Percentiles rank a stretch among this genome's conserved stretches.
phyloP scores from a whole-genome alignment of 2,329 filamentous ascomycete species.

The Teratosphaeria epicoccoides region DNA sequence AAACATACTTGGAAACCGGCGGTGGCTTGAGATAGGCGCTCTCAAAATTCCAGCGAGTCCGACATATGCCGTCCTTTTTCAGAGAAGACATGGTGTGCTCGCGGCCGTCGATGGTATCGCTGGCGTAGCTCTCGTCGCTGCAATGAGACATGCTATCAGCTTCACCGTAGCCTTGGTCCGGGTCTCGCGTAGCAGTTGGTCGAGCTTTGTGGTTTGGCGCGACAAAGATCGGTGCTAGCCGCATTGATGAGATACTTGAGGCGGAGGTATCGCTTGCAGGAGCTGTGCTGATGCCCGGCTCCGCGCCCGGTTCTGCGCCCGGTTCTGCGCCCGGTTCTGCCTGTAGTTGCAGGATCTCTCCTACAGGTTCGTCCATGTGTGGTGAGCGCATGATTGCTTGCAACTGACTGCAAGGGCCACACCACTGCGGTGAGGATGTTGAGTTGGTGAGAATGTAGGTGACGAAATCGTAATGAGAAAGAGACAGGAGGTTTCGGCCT shows the following conservation, averaged over 20 bases:
- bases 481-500: not conserved
- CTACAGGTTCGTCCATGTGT: too few species aligned
- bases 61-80: not conserved
- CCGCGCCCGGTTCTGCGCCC: not conserved
- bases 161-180: not conserved
- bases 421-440: too few species aligned
- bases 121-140: not conserved
- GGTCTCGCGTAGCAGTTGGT: too few species aligned
- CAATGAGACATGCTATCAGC: not conserved
- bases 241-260: too few species aligned
- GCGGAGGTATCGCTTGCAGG: too few species aligned
- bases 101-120: not conserved
- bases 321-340: too few species aligned
- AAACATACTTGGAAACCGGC: not conserved
- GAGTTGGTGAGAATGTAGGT: not conserved
- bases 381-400: too few species aligned
- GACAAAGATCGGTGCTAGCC: too few species aligned
- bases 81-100: not conserved
- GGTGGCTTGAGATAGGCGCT: constrained; percentile 1
- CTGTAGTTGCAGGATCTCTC: too few species aligned
- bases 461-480: not conserved
- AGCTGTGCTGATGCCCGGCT: not conserved
- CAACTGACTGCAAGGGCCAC: too few species aligned
- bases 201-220: too few species aligned
- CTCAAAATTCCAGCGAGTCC: not conserved